These are phyloP conservation scores for Apiospora aurea DNA, from an alignment of 2,329 filamentous ascomycete species.

Conservation along the genomic window DNA sequence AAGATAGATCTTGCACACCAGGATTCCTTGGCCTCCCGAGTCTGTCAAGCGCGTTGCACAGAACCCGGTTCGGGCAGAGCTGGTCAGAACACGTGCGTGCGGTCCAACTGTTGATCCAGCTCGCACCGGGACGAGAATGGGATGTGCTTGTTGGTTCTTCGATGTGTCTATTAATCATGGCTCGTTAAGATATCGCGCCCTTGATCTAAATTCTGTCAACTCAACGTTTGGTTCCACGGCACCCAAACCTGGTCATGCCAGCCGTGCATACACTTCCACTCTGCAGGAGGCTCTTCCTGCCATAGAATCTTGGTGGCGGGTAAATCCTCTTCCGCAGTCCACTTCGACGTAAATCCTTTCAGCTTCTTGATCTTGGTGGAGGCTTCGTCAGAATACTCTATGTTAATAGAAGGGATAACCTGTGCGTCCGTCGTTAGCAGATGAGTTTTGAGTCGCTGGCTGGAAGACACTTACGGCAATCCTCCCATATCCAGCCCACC, in stretches of 20 bases:
- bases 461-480: constrained; percentile 52
- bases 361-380: constrained; percentile 53
- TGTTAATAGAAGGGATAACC: constrained; percentile 58
- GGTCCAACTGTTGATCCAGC: background rate
- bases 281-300: constrained; percentile 50
- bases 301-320: constrained; percentile 49
- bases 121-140: background rate
- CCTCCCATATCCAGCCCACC: constrained; percentile 55
- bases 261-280: constrained; percentile 56
- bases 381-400: constrained; percentile 59
- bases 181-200: background rate
- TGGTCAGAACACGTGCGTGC: background rate
- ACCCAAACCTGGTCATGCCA: constrained; percentile 51
- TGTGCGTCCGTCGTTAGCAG: background rate
- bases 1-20: background rate
- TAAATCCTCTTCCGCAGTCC: constrained; percentile 40
- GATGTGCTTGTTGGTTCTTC: background rate
- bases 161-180: background rate
- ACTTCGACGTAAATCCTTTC: constrained; percentile 56
- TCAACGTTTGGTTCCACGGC: constrained; percentile 47
- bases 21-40: background rate
- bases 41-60: background rate
- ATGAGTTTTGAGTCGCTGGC: no score
- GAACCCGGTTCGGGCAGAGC: background rate
- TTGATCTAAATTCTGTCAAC: background rate